Conservation (phyloP, 768 basidiomycete species). For the Paxillus rubicundulus region DNA sequence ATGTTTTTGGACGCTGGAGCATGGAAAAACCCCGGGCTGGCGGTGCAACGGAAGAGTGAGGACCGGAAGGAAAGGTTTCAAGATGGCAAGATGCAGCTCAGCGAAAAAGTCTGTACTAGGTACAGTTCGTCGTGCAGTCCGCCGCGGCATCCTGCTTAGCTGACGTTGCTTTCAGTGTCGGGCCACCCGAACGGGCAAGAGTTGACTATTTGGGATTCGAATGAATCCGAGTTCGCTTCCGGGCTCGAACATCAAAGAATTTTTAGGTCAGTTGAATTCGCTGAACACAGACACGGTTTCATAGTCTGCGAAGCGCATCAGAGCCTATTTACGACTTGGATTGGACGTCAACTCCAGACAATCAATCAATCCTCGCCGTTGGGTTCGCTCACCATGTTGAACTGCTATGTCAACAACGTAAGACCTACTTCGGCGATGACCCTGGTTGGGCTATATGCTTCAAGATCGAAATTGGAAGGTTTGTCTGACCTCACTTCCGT, state of each 20-base stretch:
- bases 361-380: constrained; percentile 87
- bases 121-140: constrained; percentile 35
- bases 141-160: constrained; percentile 2
- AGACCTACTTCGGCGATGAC: constrained; percentile 84
- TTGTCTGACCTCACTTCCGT: constrained; percentile 23
- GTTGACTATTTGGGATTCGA: constrained; percentile 95
- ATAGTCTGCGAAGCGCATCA: constrained; percentile 22
- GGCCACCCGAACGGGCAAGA: constrained; percentile 62
- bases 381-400: constrained; percentile 79
- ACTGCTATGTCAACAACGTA: constrained; percentile 88
- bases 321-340: constrained; percentile 81
- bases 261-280: constrained; percentile 47
- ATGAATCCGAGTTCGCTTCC: constrained; percentile 88
- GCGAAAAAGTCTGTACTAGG: constrained; percentile 89
- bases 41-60: constrained; percentile 69
- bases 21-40: constrained; percentile 43
- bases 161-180: constrained; percentile 48
- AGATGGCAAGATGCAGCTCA: constrained; percentile 81
- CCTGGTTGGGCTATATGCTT: constrained; percentile 76
- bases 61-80: constrained; percentile 65
- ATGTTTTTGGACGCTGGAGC: constrained; percentile 81
- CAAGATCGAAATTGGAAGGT: constrained; percentile 70
- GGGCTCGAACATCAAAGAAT: constrained; percentile 75
- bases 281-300: neutral
- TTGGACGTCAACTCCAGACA: constrained; percentile 90